Evolutionary conservation across 305 asterid genomes (phyloP).

Genomic region (Nicotiana rustica): DNA sequence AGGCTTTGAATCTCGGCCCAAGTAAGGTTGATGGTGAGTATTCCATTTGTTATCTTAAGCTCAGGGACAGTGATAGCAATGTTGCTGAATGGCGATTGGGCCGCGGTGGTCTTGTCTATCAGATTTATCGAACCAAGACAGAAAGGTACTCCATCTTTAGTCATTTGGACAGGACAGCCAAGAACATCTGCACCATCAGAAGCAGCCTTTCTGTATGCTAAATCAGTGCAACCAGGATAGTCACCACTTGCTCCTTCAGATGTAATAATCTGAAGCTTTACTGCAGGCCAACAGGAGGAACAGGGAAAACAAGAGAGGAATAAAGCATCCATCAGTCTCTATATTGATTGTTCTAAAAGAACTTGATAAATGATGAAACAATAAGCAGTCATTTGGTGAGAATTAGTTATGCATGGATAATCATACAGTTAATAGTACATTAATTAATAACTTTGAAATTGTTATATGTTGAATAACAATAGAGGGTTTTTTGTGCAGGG

Average conservation of each 20-base stretch:
- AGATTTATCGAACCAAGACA: slow-evolving; percentile 91
- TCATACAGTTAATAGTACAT: not conserved
- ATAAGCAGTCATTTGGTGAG: not conserved
- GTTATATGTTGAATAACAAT: not conserved
- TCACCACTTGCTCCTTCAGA: slow-evolving; percentile 89
- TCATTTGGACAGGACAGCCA: slow-evolving; percentile 88
- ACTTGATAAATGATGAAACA: not conserved
- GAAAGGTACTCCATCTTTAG: slow-evolving; percentile 73
- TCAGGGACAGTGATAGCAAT: slow-evolving; percentile 51
- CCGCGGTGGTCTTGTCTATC: slow-evolving; percentile 62
- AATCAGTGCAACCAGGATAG: slow-evolving; percentile 85
- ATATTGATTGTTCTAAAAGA: not conserved
- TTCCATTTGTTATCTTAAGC: slow-evolving; percentile 56
- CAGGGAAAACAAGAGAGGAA: slow-evolving; percentile 3
- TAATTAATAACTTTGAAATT: not conserved
- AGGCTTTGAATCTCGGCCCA: slow-evolving; percentile 76
- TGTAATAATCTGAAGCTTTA: slow-evolving; percentile 61
- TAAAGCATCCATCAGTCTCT: not conserved
- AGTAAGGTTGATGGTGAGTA: slow-evolving; percentile 67
- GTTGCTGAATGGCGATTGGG: slow-evolving; percentile 51
- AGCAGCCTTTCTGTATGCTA: slow-evolving; percentile 74
- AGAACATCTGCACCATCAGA: slow-evolving; percentile 80
- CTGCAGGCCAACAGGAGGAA: slow-evolving; percentile 30
- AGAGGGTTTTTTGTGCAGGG: not conserved
- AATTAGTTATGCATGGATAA: slow-evolving; percentile 25